Base-by-base conservation (phyloP, 2,329 filamentous ascomycete genomes). In the Sclerotiophoma versabilis region DNA sequence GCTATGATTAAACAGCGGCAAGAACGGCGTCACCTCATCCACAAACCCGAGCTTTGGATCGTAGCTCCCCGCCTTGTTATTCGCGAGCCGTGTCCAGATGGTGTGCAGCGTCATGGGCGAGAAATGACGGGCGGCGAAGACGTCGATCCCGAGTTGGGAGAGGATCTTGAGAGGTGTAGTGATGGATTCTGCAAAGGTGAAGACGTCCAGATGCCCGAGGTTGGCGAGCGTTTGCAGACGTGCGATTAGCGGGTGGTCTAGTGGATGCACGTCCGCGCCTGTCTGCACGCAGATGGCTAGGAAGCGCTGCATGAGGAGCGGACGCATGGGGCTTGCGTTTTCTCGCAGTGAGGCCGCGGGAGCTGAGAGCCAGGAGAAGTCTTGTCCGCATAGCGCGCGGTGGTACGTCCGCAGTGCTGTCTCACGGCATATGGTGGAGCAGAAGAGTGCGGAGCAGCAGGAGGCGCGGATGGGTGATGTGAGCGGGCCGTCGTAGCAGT, bases 1-100 rank as follows among this genome's bases (percentile, higher is more conserved):
- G 51, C 68, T 71, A 51, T 74, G 71, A 51, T 74, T 74, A 34
- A 74, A 66, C 57, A 72, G 64, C 15, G 64, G 65, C 46, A 72
- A 59, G 14, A 71, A 48, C 1, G 67, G 63, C 34, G 60, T 69
- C 29, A 73, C 61, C 22, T 58, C 60, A 1, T 69, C 66, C 15
- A 72, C 65, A n/a, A 60, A 65, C n/a, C 63, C 63, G 12, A 65
- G 58, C 12, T 52, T 52, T 4, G 60, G 52, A 1, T 64, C 62
- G 1, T 49, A 54, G 20, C 63, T 64, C 0, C 69, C 70, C 4
- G 71, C 68, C 45, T 70, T 72, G 47, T 74, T 74, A 48, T 74
- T 74, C 26, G 73, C 69, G 7, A 72, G 34, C 1, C 69, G 64
- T 36, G 63, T 69, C 57, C 66, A 65, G 5, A 73, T 67, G 2